Evolutionary conservation across 2,329 filamentous ascomycete genomes (phyloP), one percentile per base, ranked within the genome.

Genomic region (Emmonsiellopsis sp.): DNA sequence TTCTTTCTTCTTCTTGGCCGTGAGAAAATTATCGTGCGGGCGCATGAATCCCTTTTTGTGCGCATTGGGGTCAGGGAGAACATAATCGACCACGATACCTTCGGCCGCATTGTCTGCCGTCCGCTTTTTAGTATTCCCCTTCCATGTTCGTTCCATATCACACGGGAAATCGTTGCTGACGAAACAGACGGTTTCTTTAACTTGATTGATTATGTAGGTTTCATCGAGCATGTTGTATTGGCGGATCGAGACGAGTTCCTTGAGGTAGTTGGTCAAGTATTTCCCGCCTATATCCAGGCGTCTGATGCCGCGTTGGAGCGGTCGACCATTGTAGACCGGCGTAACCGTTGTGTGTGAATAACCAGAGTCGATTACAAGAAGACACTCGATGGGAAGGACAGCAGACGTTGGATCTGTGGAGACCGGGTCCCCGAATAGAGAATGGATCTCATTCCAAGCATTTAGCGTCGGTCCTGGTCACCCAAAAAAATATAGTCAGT

Each of bases 141-240:
- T 93, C 89, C 90, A 95, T 0, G 84, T 85, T 58, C 78, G 79
- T 57, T 97, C 91, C 37, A 98, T 79, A 61, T 96, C 88, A 6
- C 68, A 64, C 31, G 77, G 74, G 68, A 97, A 96, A 64, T 94
- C 83, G 1, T 81, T 73, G 2, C 87, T 86, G 9, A 96, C 84
- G 62, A 87, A 97, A 65, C 88, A 95, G 0, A 87, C 84, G 4
- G 85, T 79, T 67, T 98, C 93, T 66, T 98, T 98, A 70, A 97
- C 91, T 68, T 96, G 88, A 63, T 95, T 95, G 66, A 96, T 89
- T 49, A 97, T 85, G 68, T 94, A 85, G 0, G 87, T 86, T 62
- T 98, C 93, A 68, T 95, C 91, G 57, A 93, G 84, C 83, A 98
- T 91, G 67, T 96, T 92, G 69, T 94, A 95, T 64, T 96, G 90